Conservation (phyloP, 2,329 filamentous ascomycete species). For the Verticillium dahliae region DNA sequence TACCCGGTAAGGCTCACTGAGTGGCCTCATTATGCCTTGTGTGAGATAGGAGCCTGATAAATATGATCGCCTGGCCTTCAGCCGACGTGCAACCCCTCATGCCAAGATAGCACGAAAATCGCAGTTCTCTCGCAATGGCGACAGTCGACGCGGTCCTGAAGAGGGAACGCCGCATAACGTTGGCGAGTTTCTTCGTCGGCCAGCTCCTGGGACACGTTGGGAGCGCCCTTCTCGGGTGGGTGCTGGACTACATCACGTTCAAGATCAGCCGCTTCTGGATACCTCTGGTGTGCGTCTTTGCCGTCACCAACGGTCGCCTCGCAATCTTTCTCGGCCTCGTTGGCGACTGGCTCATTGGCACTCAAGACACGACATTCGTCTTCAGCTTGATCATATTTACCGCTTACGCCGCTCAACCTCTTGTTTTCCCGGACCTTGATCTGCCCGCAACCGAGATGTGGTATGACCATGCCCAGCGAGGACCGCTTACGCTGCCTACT, state of each 20-base stretch:
- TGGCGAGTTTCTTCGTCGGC: not conserved
- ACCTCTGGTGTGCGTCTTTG: not conserved
- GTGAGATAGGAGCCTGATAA: too few species aligned
- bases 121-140: not conserved
- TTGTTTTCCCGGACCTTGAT: not conserved
- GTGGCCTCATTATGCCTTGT: not conserved
- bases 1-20: not conserved
- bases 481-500: not conserved
- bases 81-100: not conserved
- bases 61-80: not conserved
- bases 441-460: not conserved
- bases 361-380: not conserved
- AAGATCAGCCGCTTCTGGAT: not conserved
- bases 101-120: not conserved
- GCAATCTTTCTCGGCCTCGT: not conserved
- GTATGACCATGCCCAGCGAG: not conserved
- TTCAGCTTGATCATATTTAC: not conserved
- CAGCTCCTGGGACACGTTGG: not conserved
- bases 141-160: not conserved
- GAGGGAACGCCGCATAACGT: not conserved
- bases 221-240: not conserved
- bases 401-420: not conserved
- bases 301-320: not conserved
- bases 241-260: not conserved
- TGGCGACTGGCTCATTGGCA: not conserved